phyloP scores from a whole-genome alignment of 345 rosid species.

The Eutrema japonicum region DNA sequence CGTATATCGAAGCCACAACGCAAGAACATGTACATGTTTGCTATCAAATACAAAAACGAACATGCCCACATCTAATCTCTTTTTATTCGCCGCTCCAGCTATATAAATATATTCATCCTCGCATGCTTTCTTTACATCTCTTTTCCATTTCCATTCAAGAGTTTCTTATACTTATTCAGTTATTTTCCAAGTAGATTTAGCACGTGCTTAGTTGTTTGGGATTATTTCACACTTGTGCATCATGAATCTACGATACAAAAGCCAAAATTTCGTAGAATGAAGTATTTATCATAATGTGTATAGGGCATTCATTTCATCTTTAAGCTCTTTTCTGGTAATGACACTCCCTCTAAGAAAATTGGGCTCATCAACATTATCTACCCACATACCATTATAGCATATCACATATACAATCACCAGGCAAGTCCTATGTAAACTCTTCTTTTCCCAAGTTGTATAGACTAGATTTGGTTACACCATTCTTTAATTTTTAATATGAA shows the following conservation, averaged over 20 bases:
- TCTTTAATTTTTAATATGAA: background rate
- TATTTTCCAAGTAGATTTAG: constrained; percentile 19
- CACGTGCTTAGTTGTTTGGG: constrained; percentile 28
- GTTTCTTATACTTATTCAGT: constrained; percentile 4
- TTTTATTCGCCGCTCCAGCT: constrained; percentile 38
- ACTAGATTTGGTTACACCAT: constrained; percentile 7
- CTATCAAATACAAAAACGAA: background rate
- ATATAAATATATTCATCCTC: constrained; percentile 13
- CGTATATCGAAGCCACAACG: constrained; percentile 16
- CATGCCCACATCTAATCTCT: constrained; percentile 35
- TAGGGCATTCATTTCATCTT: background rate
- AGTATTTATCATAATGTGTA: background rate
- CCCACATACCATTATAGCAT: background rate
- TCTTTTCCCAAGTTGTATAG: background rate
- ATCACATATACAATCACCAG: background rate
- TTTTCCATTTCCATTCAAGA: too few species aligned
- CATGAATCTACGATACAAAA: background rate
- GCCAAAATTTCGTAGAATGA: too few species aligned
- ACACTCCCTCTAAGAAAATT: background rate
- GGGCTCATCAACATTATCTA: constrained; percentile 4
- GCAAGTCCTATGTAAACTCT: background rate
- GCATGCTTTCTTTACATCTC: constrained; percentile 4
- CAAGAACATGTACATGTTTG: constrained; percentile 31
- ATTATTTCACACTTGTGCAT: constrained; percentile 8
- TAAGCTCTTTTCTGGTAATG: background rate